phyloP scores from a whole-genome alignment of 208 protist species.

The Baffinella frigidus region DNA sequence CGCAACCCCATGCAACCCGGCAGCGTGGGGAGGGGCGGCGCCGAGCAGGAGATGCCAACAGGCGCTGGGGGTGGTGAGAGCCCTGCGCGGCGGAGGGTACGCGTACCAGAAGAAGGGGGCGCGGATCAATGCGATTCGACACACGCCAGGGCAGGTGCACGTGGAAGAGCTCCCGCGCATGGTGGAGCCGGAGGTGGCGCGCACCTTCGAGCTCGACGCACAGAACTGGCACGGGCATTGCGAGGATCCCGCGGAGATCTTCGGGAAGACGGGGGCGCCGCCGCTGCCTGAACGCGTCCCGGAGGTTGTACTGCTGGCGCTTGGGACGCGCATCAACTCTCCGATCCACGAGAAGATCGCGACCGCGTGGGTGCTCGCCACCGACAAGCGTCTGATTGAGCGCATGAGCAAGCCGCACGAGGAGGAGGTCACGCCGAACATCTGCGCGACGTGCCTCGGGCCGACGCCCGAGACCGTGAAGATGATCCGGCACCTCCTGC shows the following conservation, averaged over 20 bases:
- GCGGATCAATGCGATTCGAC: not conserved
- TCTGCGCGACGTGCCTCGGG: not conserved
- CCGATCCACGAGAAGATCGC: not conserved
- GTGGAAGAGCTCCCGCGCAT: not conserved
- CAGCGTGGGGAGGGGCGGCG: no score
- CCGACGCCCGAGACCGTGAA: not conserved
- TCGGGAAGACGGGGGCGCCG: not conserved
- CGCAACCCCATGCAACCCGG: no score
- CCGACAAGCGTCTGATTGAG: not conserved
- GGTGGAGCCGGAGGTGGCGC: not conserved
- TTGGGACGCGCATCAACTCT: not conserved
- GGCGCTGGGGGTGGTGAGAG: no score
- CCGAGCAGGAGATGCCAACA: no score
- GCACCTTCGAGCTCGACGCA: not conserved
- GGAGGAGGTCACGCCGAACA: not conserved
- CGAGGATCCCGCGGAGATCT: not conserved
- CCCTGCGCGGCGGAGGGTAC: not conserved
- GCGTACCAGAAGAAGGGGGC: not conserved
- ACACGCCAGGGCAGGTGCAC: not conserved
- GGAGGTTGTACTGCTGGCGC: not conserved
- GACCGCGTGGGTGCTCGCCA: not conserved
- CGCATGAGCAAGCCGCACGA: not conserved
- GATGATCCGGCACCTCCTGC: not conserved
- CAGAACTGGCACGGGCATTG: not conserved
- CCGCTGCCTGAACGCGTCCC: not conserved